A percentile compares a stretch with the other conserved stretches of the same genome.
Conservation (phyloP, 176 grass and related monocot species). For the Hordeum vulgare region DNA sequence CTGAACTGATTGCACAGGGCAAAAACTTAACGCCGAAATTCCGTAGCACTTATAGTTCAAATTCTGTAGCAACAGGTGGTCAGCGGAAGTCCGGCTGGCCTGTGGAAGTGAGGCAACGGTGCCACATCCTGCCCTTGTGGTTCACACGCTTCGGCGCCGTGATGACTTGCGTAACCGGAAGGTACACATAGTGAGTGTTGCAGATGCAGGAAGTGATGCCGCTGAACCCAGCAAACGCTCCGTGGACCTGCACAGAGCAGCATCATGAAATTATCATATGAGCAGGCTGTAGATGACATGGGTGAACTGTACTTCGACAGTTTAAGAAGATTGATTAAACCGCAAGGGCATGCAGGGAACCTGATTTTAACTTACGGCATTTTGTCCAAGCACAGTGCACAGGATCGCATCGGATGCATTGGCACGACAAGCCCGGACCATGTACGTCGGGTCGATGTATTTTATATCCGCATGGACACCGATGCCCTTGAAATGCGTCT, state of each 20-base stretch:
- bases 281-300: background rate
- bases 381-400: slow-evolving; percentile 79
- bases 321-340: background rate
- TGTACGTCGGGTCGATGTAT: slow-evolving; percentile 82
- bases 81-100: slow-evolving; percentile 64
- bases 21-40: background rate
- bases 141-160: slow-evolving; percentile 41
- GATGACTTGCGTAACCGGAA: slow-evolving; percentile 68
- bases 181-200: slow-evolving; percentile 60
- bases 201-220: slow-evolving; percentile 67
- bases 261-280: background rate
- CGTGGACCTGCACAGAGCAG: slow-evolving; percentile 48
- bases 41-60: background rate
- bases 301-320: background rate
- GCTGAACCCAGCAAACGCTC: slow-evolving; percentile 76
- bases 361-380: slow-evolving; percentile 41
- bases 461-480: slow-evolving; percentile 62
- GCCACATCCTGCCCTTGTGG: slow-evolving; percentile 78
- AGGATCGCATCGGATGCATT: slow-evolving; percentile 82
- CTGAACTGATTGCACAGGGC: background rate
- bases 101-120: slow-evolving; percentile 72
- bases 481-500: slow-evolving; percentile 62
- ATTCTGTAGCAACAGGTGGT: background rate
- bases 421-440: slow-evolving; percentile 64
- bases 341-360: background rate